Percentiles rank a stretch among this genome's conserved stretches.
These are phyloP conservation scores for Dentipellis fragilis DNA, from an alignment of 768 basidiomycete species.

Conservation along the genomic window DNA sequence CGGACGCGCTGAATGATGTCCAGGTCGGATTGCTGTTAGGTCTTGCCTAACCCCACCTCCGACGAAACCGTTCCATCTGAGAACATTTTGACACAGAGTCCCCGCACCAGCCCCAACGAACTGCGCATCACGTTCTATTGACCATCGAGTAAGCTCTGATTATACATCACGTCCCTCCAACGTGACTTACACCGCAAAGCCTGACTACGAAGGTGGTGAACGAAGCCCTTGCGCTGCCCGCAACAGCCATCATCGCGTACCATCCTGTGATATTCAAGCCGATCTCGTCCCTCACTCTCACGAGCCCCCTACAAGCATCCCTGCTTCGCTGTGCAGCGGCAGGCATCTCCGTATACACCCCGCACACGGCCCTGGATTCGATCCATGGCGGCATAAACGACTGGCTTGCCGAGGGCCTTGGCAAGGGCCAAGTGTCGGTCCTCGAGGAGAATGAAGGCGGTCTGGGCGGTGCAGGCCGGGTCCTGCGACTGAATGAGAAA, in stretches of 20 bases:
- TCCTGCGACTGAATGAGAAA: constrained; percentile 9
- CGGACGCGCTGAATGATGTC: neutral
- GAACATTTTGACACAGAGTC: constrained; percentile 19
- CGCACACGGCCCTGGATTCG: constrained; percentile 85
- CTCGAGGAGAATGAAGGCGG: constrained; percentile 24
- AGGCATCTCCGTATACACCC: constrained; percentile 79
- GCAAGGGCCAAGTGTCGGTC: constrained; percentile 24
- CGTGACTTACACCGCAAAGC: constrained; percentile 29
- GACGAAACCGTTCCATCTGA: neutral
- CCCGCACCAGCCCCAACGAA: constrained; percentile 20
- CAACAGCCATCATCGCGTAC: constrained; percentile 69
- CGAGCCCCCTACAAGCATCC: constrained; percentile 69
- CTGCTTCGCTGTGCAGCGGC: constrained; percentile 71
- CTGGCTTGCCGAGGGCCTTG: constrained; percentile 53
- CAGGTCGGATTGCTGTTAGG: constrained; percentile 24
- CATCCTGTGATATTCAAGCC: constrained; percentile 80
- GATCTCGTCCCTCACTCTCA: constrained; percentile 64
- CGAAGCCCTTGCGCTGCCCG: constrained; percentile 52
- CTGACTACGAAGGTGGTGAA: constrained; percentile 60
- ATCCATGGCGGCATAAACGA: constrained; percentile 83
- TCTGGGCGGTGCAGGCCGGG: constrained; percentile 19
- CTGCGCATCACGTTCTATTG: constrained; percentile 25
- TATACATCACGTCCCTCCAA: neutral
- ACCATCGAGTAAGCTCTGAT: constrained; percentile 30
- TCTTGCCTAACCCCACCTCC: constrained; percentile 8